Percentiles rank a stretch among this genome's conserved stretches.
Conservation (phyloP, 2,329 filamentous ascomycete species). For the Sodiomyces alkalinus region DNA sequence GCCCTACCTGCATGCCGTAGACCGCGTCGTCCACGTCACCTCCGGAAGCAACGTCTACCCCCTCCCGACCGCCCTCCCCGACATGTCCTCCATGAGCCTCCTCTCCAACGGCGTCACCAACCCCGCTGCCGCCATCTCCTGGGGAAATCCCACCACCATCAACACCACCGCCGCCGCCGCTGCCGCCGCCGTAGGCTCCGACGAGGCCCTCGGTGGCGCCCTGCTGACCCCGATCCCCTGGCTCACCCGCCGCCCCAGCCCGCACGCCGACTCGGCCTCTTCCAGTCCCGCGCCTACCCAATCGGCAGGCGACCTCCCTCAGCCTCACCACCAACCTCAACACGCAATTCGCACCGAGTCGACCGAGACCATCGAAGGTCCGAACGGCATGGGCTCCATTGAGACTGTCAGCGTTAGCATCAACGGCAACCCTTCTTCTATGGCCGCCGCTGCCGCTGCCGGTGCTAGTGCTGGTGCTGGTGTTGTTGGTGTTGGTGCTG, state of each 20-base stretch:
- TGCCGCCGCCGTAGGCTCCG: slow-evolving; percentile 49
- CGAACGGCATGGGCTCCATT: slow-evolving; percentile 62
- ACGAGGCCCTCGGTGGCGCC: slow-evolving; percentile 81
- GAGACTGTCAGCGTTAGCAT: slow-evolving; percentile 68
- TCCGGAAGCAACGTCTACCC: slow-evolving; percentile 71
- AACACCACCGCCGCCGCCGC: slow-evolving; percentile 16
- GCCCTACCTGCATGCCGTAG: slow-evolving; percentile 77
- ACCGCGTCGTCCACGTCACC: slow-evolving; percentile 81
- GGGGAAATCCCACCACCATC: slow-evolving; percentile 31
- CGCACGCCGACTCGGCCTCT: slow-evolving; percentile 1
- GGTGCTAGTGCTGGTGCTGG: no score
- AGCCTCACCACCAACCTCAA: slow-evolving; percentile 20
- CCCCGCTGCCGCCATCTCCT: slow-evolving; percentile 22
- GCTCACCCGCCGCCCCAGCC: slow-evolving; percentile 34
- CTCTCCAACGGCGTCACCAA: slow-evolving; percentile 48
- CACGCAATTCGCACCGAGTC: slow-evolving; percentile 53
- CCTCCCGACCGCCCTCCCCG: slow-evolving; percentile 51
- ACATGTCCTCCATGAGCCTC: slow-evolving; percentile 36
- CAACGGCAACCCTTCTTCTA: slow-evolving; percentile 48
- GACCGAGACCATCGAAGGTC: slow-evolving; percentile 68
- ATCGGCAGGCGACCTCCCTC: slow-evolving; percentile 1
- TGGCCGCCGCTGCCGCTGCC: slow-evolving; percentile 17
- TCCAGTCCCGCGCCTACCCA: slow-evolving; percentile 1
- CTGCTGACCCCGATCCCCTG: slow-evolving; percentile 89
- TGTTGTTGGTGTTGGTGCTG: no score